Base-by-base conservation (phyloP, 208 protist species). In the Blastocrithidia nonstop region DNA sequence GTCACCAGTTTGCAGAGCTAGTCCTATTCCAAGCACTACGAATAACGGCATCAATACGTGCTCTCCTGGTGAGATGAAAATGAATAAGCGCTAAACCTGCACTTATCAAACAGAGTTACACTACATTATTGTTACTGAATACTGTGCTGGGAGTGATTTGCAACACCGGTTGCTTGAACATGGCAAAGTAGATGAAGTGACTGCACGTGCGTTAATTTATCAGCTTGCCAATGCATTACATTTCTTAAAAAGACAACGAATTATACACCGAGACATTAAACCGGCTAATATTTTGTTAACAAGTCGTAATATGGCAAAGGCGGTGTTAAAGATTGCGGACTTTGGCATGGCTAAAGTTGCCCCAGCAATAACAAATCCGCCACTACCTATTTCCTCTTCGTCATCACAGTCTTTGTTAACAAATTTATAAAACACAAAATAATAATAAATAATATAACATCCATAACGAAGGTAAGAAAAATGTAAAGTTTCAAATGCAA, bases 221-320 rank as follows among this genome's bases (percentile, higher is more conserved):
- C 73, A 83, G 41, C 56, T 83, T n/a, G 62, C 64, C 27, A 69
- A 80, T 28, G 69, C 64, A 39, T 47, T 85, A 29, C 61, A 50
- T 27, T 43, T 57, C 15, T 35, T 85, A 23, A 63, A 74, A 46
- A 50, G 33, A 6, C 32, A 49, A 21, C 39, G 54, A 35, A 61
- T 91, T 38, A 68, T 89, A 24, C 88, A 95, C 43, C 77, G 88
- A 41, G 88, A 95, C 46, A 50, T 95, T 21, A 95, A 95, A 44
- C 82, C 83, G 0, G 85, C 71, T 0, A 95, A 95, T 29, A 37
- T 92, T 36, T 52, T 93, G 15, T 50, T 95, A 6, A 78, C 61
- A 15, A 56, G 47, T 22, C 39, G 25, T 0, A 61, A 77, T 41
- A 57, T 68, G 46, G 66, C 75, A 41, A 46, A 56, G 52, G 69